Evolutionary conservation across 441 rosid species (phyloP), one percentile per base, ranked within the genome.

Genomic region (Melastoma candidum): DNA sequence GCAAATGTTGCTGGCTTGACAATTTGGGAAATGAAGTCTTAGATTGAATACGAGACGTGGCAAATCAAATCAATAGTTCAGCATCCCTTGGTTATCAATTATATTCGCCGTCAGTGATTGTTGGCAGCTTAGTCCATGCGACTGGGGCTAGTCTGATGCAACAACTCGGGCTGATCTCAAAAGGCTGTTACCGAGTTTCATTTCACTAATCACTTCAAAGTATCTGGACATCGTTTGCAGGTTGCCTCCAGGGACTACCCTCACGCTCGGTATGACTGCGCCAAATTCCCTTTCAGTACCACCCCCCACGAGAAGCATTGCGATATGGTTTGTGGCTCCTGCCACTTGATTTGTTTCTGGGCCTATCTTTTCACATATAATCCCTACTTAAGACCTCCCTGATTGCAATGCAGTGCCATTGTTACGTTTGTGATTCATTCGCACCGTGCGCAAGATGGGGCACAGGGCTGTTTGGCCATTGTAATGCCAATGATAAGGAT

Each of bases 221-320:
- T 29, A 29, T 29, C 36, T 6, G 5, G 36, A 29, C 7, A 6
- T 29, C 36, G 36, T n/a, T 51, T 72, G 75, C 77, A 92, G 96
- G 63, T 92, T 70, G 96, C 96, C 3, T 92, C 95, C 68, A 71
- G 96, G 70, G 98, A 92, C 68, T 92, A 71, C 47, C 95, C 96
- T 60, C 96, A 92, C 70, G 74, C 93, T 46, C 75, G 98, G 3
- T 93, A 92, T 69, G 74, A 71, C 5, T 92, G 98, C 61, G 88
- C 73, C 56, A 75, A 72, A 54, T 87, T 65, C 63, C 71, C 78
- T 12, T 87, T 92, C 72, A 56, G 64, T 63, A 79, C 83, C 29
- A 77, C 81, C 13, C 68, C 77, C 8, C 95, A 87, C 58, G 76
- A 74, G 54, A 68, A 43, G 26, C 71, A 80, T 46, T 92, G 96